Conservation (phyloP, 108 stramenopile species). For the Nitzschia inconspicua region DNA sequence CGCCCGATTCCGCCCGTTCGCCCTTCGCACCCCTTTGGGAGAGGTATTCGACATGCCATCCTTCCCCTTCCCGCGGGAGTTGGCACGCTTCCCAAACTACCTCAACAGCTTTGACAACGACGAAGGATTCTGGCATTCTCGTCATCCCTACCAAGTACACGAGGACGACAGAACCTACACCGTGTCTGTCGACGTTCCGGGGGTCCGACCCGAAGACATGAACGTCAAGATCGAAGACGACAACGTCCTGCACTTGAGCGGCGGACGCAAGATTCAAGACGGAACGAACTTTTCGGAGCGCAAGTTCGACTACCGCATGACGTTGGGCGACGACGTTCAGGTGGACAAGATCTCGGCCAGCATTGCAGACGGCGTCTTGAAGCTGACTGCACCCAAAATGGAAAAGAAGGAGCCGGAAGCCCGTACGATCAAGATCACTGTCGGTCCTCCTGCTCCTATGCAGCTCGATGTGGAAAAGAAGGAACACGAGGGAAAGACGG, state of each 20-base stretch:
- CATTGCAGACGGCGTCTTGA: not conserved
- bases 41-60: not conserved
- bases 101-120: not conserved
- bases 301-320: slow-evolving; percentile 12
- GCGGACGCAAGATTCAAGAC: not conserved
- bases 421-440: slow-evolving; percentile 4
- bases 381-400: not conserved
- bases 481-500: not conserved
- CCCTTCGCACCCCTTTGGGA: not conserved
- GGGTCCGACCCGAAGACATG: slow-evolving; percentile 52
- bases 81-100: not conserved
- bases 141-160: slow-evolving; percentile 53
- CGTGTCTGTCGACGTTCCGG: slow-evolving; percentile 61
- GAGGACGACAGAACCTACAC: slow-evolving; percentile 60
- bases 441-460: not conserved
- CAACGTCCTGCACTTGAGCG: slow-evolving; percentile 23
- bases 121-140: slow-evolving; percentile 4
- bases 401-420: slow-evolving; percentile 1
- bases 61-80: not conserved
- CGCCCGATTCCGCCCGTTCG: not conserved
- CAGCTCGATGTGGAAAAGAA: not conserved
- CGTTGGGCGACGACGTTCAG: not conserved
- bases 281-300: not conserved
- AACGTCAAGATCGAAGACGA: slow-evolving; percentile 51
- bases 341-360: not conserved